Evolutionary conservation across 176 grass and related monocot species (phyloP).

Genomic region (Triticum timopheevii): DNA sequence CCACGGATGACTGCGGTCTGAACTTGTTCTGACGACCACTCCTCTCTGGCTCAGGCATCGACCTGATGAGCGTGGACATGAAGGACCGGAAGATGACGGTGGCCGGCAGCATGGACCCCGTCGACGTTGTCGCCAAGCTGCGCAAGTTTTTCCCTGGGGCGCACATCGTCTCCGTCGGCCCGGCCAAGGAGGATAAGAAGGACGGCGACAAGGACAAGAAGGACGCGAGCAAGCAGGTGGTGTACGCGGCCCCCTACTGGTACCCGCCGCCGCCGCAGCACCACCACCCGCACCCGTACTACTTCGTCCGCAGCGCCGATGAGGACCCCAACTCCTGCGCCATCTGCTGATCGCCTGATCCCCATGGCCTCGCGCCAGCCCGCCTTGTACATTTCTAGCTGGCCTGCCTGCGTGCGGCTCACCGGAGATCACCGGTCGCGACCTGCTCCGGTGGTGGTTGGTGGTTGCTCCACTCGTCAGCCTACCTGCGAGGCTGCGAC

Average conservation of each 20-base stretch:
- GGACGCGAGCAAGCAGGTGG: background rate
- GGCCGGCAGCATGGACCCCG: slow-evolving; percentile 56
- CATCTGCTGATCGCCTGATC: slow-evolving; percentile 46
- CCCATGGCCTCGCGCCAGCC: no score
- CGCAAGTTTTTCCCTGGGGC: slow-evolving; percentile 37
- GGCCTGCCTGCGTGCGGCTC: background rate
- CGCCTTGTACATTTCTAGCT: slow-evolving; percentile 17
- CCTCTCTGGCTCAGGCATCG: slow-evolving; percentile 46
- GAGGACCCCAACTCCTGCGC: slow-evolving; percentile 80
- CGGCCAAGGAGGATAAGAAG: slow-evolving; percentile 57
- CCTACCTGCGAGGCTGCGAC: background rate
- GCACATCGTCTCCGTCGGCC: slow-evolving; percentile 50
- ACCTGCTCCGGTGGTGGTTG: background rate
- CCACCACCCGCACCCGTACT: background rate
- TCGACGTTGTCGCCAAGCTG: slow-evolving; percentile 49
- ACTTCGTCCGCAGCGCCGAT: slow-evolving; percentile 56
- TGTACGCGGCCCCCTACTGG: background rate
- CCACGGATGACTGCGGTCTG: background rate
- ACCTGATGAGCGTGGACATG: slow-evolving; percentile 64
- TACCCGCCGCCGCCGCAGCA: slow-evolving; percentile 7
- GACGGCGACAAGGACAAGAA: slow-evolving; percentile 18
- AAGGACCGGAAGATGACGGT: slow-evolving; percentile 68
- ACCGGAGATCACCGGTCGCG: background rate
- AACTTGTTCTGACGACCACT: no score
- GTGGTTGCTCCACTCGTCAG: background rate